Evolutionary conservation across 441 rosid species (phyloP), one percentile per base, ranked within the genome.

Genomic region (Croton laevigatus): DNA sequence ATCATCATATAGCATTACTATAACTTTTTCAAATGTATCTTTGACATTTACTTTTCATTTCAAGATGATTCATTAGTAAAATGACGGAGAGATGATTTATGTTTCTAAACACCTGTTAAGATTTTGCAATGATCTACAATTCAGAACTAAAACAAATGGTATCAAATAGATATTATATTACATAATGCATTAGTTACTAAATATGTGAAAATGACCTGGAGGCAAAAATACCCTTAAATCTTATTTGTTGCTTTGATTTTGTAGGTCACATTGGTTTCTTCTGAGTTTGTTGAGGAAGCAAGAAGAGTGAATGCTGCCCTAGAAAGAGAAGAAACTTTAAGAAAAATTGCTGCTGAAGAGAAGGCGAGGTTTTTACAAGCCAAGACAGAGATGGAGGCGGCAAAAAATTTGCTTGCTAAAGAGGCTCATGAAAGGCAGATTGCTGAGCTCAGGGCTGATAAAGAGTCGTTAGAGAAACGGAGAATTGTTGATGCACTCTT

Each of bases 301-400:
- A 81, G 62, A 72, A 89, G 81, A 71, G 91, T 93, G 68, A 85
- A 80, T 59, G 85, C 85, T 71, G 88, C 97, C 19, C 48, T 76
- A 36, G 88, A 85, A 75, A 91, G 91, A 73, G 92, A 91, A 83
- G 89, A 86, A 76, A 78, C 78, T 76, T 73, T 85, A 75, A 82
- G 81, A 54, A 88, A 89, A 83, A 77, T 84, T 71, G 94, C 86
- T 72, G 86, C 88, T 36, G 87, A 87, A 79, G 90, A 83, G 87
- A 93, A 82, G 81, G 89, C 71, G 61, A 88, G 83, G 70, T 78
- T 85, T 79, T 65, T 87, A 69, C 83, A 79, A 79, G 90, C 91
- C 58, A 76, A 80, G 58, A 85, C 80, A 79, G 94, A 88, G 77
- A 83, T 86, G 45, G 92, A 89, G 72, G 87, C 83, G 46, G 96